Percentiles rank a stretch among this genome's conserved stretches.
Conservation (phyloP, 2,329 filamentous ascomycete genomes). For the Apiospora hydei region DNA sequence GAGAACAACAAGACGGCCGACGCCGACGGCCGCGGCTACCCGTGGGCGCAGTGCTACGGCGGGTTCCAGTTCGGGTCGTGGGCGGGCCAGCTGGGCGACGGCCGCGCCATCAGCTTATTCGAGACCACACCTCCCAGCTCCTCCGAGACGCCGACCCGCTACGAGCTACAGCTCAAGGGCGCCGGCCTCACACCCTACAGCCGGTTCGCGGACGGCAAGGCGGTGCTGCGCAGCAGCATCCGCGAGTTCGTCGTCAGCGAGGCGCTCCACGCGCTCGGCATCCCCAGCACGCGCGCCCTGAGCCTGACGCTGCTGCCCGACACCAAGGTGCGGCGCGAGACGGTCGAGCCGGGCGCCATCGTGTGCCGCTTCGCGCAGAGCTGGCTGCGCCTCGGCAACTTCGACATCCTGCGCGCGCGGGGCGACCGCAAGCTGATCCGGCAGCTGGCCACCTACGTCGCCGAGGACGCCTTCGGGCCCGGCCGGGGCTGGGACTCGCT, state of each 20-base stretch:
- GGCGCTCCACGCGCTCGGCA: slow-evolving; percentile 81
- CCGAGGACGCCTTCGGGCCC: slow-evolving; percentile 79
- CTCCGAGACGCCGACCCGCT: slow-evolving; percentile 55
- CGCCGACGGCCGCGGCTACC: slow-evolving; percentile 70
- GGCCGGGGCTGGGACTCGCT: slow-evolving; percentile 79
- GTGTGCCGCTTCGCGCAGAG: slow-evolving; percentile 89
- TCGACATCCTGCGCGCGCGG: slow-evolving; percentile 86
- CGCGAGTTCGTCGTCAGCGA: slow-evolving; percentile 94
- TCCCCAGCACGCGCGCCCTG: slow-evolving; percentile 87
- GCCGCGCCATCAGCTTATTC: slow-evolving; percentile 92
- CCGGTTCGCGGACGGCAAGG: slow-evolving; percentile 94
- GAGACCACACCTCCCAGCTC: slow-evolving; percentile 76
- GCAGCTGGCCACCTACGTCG: slow-evolving; percentile 80
- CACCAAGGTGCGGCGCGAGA: slow-evolving; percentile 77
- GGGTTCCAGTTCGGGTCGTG: slow-evolving; percentile 83
- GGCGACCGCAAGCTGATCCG: slow-evolving; percentile 80
- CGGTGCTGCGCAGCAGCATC: slow-evolving; percentile 90
- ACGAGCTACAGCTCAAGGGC: slow-evolving; percentile 94
- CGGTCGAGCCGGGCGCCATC: slow-evolving; percentile 87
- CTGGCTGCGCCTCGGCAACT: slow-evolving; percentile 94
- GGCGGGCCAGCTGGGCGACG: slow-evolving; percentile 96
- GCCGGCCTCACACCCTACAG: slow-evolving; percentile 94
- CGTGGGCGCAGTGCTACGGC: slow-evolving; percentile 98
- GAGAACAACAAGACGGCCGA: slow-evolving; percentile 57
- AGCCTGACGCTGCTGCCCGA: slow-evolving; percentile 80